phyloP scores from a whole-genome alignment of 2,329 filamentous ascomycete species.

The Colletotrichum liriopes region DNA sequence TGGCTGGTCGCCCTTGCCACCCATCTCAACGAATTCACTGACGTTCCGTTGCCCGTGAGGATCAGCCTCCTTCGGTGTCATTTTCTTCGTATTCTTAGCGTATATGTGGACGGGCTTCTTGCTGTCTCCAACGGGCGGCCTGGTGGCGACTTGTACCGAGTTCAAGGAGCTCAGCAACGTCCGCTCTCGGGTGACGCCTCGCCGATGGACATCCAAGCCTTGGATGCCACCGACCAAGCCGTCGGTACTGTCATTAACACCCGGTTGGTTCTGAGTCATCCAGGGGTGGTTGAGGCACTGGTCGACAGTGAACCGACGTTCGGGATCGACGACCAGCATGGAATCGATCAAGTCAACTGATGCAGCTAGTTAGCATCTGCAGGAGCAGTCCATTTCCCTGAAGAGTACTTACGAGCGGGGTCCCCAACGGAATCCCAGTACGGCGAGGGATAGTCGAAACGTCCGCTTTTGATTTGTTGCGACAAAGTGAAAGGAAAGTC shows the following conservation, averaged over 20 bases:
- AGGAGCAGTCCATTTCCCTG: too few species aligned
- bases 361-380: conserved; percentile 10
- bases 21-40: conserved; percentile 86
- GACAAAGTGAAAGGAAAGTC: conserved; percentile 90
- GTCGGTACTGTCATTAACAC: conserved; percentile 88
- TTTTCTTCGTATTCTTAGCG: conserved; percentile 74
- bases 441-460: conserved; percentile 95
- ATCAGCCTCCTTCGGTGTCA: conserved; percentile 69
- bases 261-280: conserved; percentile 76
- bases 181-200: conserved; percentile 85
- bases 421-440: conserved; percentile 96
- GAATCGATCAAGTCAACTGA: conserved; percentile 89
- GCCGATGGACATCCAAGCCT: conserved; percentile 85
- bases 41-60: conserved; percentile 78
- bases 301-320: conserved; percentile 88
- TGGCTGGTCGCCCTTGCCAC: conserved; percentile 86
- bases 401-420: conserved; percentile 72
- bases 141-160: conserved; percentile 72
- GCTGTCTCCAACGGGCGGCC: conserved; percentile 60
- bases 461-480: conserved; percentile 90
- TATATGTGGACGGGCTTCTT: conserved; percentile 79
- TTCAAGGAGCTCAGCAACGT: conserved; percentile 89
- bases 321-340: conserved; percentile 92
- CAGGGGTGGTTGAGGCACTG: conserved; percentile 94
- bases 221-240: conserved; percentile 91